Percentiles rank a stretch among this genome's conserved stretches.
Conservation (phyloP, 805 yeast species). For the Wickerhamomyces pijperi region DNA sequence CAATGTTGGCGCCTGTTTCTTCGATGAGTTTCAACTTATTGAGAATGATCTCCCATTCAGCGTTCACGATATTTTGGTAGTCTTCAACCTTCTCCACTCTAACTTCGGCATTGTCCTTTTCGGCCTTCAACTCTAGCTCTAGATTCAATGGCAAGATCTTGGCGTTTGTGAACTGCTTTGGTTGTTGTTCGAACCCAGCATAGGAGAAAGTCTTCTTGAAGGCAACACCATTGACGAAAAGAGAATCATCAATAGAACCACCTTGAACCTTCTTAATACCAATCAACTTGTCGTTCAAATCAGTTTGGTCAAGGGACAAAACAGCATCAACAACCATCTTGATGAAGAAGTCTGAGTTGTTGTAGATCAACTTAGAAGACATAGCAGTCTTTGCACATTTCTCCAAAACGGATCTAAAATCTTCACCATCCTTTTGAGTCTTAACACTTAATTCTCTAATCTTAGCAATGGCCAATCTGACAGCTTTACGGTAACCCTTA, state of each 20-base stretch:
- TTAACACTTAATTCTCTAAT: conserved; percentile 69
- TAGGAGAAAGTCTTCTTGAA: conserved; percentile 95
- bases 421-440: conserved; percentile 35
- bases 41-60: conserved; percentile 95
- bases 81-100: conserved; percentile 88
- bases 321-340: conserved; percentile 97
- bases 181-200: conserved; percentile 99
- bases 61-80: conserved; percentile 94
- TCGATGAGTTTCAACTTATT: conserved; percentile 77
- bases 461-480: conserved; percentile 60
- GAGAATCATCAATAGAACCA: conserved; percentile 91
- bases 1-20: conserved; percentile 82
- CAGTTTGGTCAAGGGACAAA: conserved; percentile 69
- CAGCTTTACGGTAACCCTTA: conserved; percentile 81
- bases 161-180: conserved; percentile 72
- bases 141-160: conserved; percentile 78
- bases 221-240: conserved; percentile 88
- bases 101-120: conserved; percentile 97
- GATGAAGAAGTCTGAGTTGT: conserved; percentile 81
- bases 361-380: conserved; percentile 87
- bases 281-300: conserved; percentile 78
- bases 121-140: conserved; percentile 94
- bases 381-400: conserved; percentile 95
- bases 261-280: conserved; percentile 95
- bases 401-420: conserved; percentile 67